Percentiles rank a stretch among this genome's conserved stretches.
phyloP scores from a whole-genome alignment of 768 basidiomycete species.

The Phylloporus sp. region DNA sequence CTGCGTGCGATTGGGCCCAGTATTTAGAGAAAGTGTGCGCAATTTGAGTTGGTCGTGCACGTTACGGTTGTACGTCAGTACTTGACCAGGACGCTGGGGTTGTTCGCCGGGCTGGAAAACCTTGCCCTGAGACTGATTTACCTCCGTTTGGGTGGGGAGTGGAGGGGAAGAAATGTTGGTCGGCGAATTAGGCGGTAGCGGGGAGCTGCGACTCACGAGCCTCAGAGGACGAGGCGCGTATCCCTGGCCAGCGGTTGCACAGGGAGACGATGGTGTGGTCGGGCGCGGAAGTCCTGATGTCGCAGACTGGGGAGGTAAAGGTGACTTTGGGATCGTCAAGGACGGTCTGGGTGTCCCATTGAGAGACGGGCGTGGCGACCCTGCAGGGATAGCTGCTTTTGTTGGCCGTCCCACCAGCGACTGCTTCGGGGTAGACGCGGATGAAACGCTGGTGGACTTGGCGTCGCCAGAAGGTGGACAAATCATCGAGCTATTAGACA shows the following conservation, averaged over 20 bases:
- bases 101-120: slow-evolving; percentile 22
- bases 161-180: neutral
- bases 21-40: slow-evolving; percentile 14
- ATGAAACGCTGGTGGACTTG: slow-evolving; percentile 12
- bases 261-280: slow-evolving; percentile 15
- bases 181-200: slow-evolving; percentile 3
- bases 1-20: slow-evolving; percentile 4
- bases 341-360: slow-evolving; percentile 21
- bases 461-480: slow-evolving; percentile 3
- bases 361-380: slow-evolving; percentile 17
- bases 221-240: slow-evolving; percentile 25
- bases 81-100: slow-evolving; percentile 19
- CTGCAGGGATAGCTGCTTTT: slow-evolving; percentile 8
- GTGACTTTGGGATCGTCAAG: slow-evolving; percentile 25
- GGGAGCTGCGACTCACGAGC: slow-evolving; percentile 21
- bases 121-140: slow-evolving; percentile 10
- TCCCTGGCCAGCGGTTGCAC: slow-evolving; percentile 4
- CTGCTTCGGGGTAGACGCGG: slow-evolving; percentile 8
- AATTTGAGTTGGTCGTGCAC: slow-evolving; percentile 31
- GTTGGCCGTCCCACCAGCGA: slow-evolving; percentile 7
- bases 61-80: slow-evolving; percentile 32
- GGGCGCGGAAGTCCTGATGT: slow-evolving; percentile 18
- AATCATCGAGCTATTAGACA: slow-evolving; percentile 18
- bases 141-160: slow-evolving; percentile 5
- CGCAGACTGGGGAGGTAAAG: slow-evolving; percentile 11